Conservation (phyloP, 2,329 filamentous ascomycete species). For the Fusarium setosum region DNA sequence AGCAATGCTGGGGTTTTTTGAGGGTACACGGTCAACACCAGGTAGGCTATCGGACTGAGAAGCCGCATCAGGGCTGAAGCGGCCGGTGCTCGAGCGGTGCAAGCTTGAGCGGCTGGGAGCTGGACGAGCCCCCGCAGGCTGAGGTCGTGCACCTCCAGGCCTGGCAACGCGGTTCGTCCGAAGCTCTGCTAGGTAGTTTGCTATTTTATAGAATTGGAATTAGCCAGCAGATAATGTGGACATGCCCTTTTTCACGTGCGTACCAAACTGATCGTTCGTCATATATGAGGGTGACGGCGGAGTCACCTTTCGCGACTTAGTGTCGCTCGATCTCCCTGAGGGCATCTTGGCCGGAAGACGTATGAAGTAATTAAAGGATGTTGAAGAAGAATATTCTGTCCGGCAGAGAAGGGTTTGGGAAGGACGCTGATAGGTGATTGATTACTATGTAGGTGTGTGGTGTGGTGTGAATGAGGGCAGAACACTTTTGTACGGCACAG, state of each 20-base stretch:
- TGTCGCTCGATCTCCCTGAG: conserved; percentile 48
- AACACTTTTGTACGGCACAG: conserved; percentile 31
- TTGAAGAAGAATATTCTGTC: conserved; percentile 32
- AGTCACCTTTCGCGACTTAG: conserved; percentile 64
- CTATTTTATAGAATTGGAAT: conserved; percentile 54
- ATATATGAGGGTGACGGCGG: conserved; percentile 73
- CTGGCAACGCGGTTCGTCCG: conserved; percentile 74
- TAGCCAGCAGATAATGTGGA: conserved; percentile 24
- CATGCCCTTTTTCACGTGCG: conserved; percentile 28
- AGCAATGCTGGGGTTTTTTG: conserved; percentile 53
- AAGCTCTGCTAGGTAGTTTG: conserved; percentile 76
- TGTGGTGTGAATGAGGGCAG: conserved; percentile 22
- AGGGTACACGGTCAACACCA: conserved; percentile 41
- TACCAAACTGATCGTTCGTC: conserved; percentile 76
- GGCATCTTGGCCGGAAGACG: conserved; percentile 40
- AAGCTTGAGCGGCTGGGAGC: conserved; percentile 43
- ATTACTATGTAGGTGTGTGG: conserved; percentile 1
- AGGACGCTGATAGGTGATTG: conserved; percentile 10
- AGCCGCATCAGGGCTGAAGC: conserved; percentile 46
- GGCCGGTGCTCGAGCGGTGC: conserved; percentile 44
- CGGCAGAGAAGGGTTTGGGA: conserved; percentile 18
- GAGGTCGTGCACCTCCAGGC: conserved; percentile 78
- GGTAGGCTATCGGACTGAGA: conserved; percentile 42
- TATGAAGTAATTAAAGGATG: conserved; percentile 19
- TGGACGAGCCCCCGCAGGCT: conserved; percentile 54